Evolutionary conservation across 2,329 filamentous ascomycete genomes (phyloP).

Genomic region (Alternaria solani): DNA sequence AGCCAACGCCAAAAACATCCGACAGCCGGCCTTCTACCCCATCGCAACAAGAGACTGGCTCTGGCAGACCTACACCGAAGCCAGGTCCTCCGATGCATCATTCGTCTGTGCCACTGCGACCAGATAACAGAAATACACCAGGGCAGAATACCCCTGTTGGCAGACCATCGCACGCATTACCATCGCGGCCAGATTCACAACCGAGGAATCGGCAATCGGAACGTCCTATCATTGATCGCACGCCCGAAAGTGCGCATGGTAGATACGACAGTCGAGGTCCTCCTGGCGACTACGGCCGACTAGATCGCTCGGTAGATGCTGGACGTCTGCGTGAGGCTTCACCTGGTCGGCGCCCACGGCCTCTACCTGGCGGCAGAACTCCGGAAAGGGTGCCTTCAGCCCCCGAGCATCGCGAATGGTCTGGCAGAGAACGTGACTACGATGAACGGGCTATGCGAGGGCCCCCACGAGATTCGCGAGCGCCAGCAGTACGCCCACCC

Average conservation of each 20-base stretch:
- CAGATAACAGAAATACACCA: slow-evolving; percentile 43
- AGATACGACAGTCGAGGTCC: slow-evolving; percentile 48
- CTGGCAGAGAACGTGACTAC: slow-evolving; percentile 45
- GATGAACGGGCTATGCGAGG: slow-evolving; percentile 48
- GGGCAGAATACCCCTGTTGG: slow-evolving; percentile 34
- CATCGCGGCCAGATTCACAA: slow-evolving; percentile 67
- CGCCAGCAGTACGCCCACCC: slow-evolving; percentile 31
- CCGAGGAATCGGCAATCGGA: slow-evolving; percentile 52
- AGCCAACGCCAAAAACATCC: slow-evolving; percentile 17
- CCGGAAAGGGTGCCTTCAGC: slow-evolving; percentile 42
- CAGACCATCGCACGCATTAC: slow-evolving; percentile 56
- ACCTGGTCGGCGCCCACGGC: slow-evolving; percentile 49
- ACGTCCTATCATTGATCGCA: slow-evolving; percentile 43
- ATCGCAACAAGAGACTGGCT: slow-evolving; percentile 25
- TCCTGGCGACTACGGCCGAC: slow-evolving; percentile 54
- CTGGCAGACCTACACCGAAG: slow-evolving; percentile 15
- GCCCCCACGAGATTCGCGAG: slow-evolving; percentile 43
- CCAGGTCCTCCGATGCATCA: slow-evolving; percentile 26
- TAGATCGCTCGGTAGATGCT: slow-evolving; percentile 54
- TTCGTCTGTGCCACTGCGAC: slow-evolving; percentile 37
- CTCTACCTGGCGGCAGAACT: slow-evolving; percentile 41
- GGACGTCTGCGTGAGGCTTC: slow-evolving; percentile 52
- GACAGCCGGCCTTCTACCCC: slow-evolving; percentile 21
- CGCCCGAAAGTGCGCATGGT: slow-evolving; percentile 31
- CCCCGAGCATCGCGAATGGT: slow-evolving; percentile 45